Evolutionary conservation across 1,139 yeast genomes (phyloP).

Genomic region (Zhuliangozyma parablackwelliae): DNA sequence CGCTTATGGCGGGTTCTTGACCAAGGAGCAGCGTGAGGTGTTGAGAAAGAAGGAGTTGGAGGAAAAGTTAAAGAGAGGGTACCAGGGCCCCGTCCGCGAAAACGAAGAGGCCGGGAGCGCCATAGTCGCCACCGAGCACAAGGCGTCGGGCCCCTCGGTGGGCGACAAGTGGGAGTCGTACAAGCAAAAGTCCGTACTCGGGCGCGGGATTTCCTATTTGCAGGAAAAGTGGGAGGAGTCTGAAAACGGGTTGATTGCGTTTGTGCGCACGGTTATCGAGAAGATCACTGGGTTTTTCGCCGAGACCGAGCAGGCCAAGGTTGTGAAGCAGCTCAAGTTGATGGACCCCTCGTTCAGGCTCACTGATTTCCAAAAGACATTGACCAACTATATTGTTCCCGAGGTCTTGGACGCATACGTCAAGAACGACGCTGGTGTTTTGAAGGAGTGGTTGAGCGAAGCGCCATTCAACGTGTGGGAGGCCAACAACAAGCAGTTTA

Average conservation of each 20-base stretch:
- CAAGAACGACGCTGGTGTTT: conserved; percentile 78
- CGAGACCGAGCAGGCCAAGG: conserved; percentile 95
- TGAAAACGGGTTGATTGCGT: conserved; percentile 84
- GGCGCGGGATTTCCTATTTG: conserved; percentile 58
- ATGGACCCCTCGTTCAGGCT: conserved; percentile 87
- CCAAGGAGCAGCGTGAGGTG: conserved; percentile 73
- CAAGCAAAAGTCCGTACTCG: conserved; percentile 65
- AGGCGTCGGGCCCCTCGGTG: conserved; percentile 66
- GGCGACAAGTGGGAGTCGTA: conserved; percentile 67
- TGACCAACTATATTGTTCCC: conserved; percentile 91
- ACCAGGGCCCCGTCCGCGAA: conserved; percentile 67
- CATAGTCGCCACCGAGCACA: conserved; percentile 77
- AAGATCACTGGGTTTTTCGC: conserved; percentile 86
- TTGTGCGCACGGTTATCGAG: conserved; percentile 74
- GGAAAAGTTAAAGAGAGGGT: conserved; percentile 47
- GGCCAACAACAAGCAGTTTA: conserved; percentile 88
- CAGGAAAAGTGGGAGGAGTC: conserved; percentile 87
- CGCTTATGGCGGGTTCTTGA: conserved; percentile 88
- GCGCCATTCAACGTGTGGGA: conserved; percentile 95
- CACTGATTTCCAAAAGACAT: conserved; percentile 75
- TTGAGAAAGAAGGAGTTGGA: conserved; percentile 68
- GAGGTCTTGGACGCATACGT: conserved; percentile 95
- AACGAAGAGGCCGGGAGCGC: conserved; percentile 86
- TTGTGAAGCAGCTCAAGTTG: conserved; percentile 74
- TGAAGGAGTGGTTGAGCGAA: conserved; percentile 91